Base-by-base conservation (phyloP, 306 rosid genomes). In the Rubus parviflorus region DNA sequence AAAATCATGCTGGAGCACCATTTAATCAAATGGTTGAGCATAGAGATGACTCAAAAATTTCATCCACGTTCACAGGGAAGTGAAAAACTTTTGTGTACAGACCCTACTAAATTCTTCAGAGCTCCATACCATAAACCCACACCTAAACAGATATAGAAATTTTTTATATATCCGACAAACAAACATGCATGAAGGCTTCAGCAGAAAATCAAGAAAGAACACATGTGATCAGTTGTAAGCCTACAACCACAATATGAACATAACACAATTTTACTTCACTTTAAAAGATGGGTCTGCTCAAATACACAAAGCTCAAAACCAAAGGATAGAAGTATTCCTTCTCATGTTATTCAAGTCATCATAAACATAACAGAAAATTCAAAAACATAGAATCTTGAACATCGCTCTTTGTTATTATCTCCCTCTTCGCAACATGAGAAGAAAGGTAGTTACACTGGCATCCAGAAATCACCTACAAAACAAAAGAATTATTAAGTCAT, bases 391-490 rank as follows among this genome's bases (percentile, higher is more conserved):
- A 58, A 61, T 74, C 76, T 64, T 72, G 63, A 54, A 58, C 76
- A 83, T 70, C 74, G 43, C 90, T 83, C 81, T 76, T 76, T 71
- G 68, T 90, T 91, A 91, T 91, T 89, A 51, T 51, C 45, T 73
- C 81, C 67, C 74, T 13, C 6, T 58, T 63, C 77, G 43, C 73
- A 40, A 25, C 53, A 68, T 8, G 81, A 83, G 71, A 79, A 43
- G 76, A 70, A 42, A 25, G 77, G 45, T 57, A 49, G 79, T 56
- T 62, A 52, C n/a, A 67, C 72, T 56, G 42, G 79, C 83, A 61
- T 83, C 77, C 80, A 62, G 19, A 79, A 79, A 16, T 91, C 92
- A 87, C 92, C 97, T 91, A 66, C 61, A 81, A 81, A 78, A 73
- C 40, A 43, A 30, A 1, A 7, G 35, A 69, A 46, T 14, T 12